Conservation (phyloP, 2,329 filamentous ascomycete species). For the Knufia fluminis region DNA sequence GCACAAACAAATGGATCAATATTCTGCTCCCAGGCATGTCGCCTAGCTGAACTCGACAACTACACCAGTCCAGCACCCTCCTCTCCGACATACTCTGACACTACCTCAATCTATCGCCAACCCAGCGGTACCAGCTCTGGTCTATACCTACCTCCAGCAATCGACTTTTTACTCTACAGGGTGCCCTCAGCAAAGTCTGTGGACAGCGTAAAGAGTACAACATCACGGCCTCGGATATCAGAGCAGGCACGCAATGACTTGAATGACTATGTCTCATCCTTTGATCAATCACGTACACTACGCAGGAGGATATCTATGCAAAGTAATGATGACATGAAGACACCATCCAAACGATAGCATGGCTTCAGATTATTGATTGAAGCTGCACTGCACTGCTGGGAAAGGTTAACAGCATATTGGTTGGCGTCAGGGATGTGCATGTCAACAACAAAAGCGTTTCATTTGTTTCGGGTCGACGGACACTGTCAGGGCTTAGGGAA, state of each 20-base stretch:
- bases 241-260: conserved; percentile 71
- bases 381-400: neutral
- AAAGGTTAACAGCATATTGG: neutral
- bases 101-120: conserved; percentile 50
- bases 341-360: neutral
- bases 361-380: neutral
- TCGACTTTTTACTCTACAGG: conserved; percentile 58
- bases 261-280: conserved; percentile 75
- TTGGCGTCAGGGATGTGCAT: neutral
- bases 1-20: conserved; percentile 71
- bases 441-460: neutral
- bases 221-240: conserved; percentile 50
- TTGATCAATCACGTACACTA: conserved; percentile 64
- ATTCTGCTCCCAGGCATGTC: conserved; percentile 89
- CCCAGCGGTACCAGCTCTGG: conserved; percentile 39
- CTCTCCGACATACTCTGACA: conserved; percentile 36
- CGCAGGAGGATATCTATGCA: conserved; percentile 27
- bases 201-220: conserved; percentile 62
- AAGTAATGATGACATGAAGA: conserved; percentile 14
- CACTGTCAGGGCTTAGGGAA: neutral
- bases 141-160: conserved; percentile 64
- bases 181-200: conserved; percentile 29
- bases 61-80: conserved; percentile 28
- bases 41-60: conserved; percentile 70
- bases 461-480: neutral